These are phyloP conservation scores for Mortierella sp. DNA, from an alignment of 371 early-diverging fungal genomes.

Conservation along the genomic window DNA sequence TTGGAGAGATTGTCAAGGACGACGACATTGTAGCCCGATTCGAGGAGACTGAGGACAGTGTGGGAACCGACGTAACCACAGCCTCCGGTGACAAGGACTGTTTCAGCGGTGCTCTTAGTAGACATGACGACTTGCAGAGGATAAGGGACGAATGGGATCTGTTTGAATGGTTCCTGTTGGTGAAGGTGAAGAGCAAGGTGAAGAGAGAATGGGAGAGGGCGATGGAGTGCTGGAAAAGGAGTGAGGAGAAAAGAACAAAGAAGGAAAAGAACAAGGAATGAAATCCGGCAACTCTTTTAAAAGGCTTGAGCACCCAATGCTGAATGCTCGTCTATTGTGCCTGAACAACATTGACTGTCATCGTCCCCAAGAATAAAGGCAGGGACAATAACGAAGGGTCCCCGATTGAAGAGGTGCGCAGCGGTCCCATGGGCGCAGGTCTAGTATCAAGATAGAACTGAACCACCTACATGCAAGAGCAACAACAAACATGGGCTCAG, in stretches of 20 bases:
- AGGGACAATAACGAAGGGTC: background rate
- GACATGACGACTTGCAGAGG: slow-evolving; percentile 14
- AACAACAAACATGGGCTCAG: background rate
- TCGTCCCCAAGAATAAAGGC: too few relatives aligned
- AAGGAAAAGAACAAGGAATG: background rate
- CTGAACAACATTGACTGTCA: background rate
- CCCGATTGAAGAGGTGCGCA: background rate
- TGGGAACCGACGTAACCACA: slow-evolving; percentile 94
- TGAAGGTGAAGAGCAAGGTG: background rate
- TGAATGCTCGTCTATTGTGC: background rate
- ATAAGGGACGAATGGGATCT: background rate
- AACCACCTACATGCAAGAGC: background rate
- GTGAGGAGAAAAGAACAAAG: background rate
- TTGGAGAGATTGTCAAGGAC: slow-evolving; percentile 87
- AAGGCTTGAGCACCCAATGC: background rate
- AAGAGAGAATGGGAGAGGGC: background rate
- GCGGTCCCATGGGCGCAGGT: background rate
- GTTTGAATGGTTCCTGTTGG: background rate
- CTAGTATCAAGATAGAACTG: background rate
- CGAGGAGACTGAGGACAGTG: slow-evolving; percentile 84
- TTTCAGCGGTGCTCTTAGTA: slow-evolving; percentile 18
- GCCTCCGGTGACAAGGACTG: slow-evolving; percentile 90
- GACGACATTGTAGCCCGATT: slow-evolving; percentile 78
- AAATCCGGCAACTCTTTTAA: background rate
- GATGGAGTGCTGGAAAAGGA: background rate